phyloP scores from a whole-genome alignment of 768 basidiomycete genomes.

The Coprinopsis cinerea region DNA sequence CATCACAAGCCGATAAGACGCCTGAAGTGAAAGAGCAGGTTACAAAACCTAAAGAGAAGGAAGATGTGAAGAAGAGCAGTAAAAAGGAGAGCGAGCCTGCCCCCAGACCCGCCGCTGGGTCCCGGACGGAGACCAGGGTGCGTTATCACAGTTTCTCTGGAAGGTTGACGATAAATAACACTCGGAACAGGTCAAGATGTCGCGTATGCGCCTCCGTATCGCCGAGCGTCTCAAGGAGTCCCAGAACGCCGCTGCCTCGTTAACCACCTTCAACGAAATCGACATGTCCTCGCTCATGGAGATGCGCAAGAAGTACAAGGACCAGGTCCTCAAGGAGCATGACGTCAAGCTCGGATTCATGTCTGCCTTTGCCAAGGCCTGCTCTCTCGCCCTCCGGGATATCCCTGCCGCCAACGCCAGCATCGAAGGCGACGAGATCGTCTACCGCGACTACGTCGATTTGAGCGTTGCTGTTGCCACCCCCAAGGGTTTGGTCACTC shows the following conservation, averaged over 20 bases:
- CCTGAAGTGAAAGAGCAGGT: conserved; percentile 13
- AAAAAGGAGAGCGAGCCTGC: conserved; percentile 23
- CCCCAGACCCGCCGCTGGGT: conserved; percentile 35
- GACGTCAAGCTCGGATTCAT: conserved; percentile 98
- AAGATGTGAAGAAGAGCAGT: conserved; percentile 28
- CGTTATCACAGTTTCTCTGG: conserved; percentile 16
- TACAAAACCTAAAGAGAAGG: conserved; percentile 23
- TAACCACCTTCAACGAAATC: conserved; percentile 99
- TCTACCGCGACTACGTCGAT: conserved; percentile 90
- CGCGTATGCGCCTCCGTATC: conserved; percentile 95
- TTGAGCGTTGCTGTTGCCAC: conserved; percentile 95
- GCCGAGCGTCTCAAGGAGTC: conserved; percentile 97
- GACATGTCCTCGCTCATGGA: conserved; percentile 97
- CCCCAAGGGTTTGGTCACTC: conserved; percentile 95
- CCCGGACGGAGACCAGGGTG: conserved; percentile 82
- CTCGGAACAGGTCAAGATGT: conserved; percentile 87
- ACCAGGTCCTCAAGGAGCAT: conserved; percentile 80
- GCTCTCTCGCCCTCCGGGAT: conserved; percentile 77
- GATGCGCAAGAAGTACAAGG: conserved; percentile 93
- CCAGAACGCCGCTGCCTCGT: conserved; percentile 91
- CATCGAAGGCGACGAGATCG: conserved; percentile 91
- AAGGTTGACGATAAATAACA: not conserved
- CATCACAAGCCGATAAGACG: conserved; percentile 30
- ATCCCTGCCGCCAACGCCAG: conserved; percentile 92
- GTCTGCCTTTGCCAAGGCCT: conserved; percentile 92